Percentiles rank a stretch among this genome's conserved stretches.
These are phyloP conservation scores for Phyllosticta citribraziliensis DNA, from an alignment of 2,329 filamentous ascomycete genomes.

Conservation along the genomic window DNA sequence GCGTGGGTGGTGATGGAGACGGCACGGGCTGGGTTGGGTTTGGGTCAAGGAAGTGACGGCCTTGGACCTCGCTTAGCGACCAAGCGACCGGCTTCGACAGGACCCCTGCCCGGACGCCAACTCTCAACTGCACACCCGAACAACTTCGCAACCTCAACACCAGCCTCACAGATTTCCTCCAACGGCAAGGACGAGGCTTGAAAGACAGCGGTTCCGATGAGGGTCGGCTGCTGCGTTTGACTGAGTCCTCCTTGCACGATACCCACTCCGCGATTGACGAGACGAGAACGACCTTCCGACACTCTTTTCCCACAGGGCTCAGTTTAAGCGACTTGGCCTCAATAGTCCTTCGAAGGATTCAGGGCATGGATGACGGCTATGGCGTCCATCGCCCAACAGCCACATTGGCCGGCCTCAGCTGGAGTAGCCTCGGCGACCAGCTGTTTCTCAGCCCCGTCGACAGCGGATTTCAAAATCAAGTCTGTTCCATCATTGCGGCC, in stretches of 20 bases:
- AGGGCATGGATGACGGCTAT: neutral
- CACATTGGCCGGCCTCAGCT: neutral
- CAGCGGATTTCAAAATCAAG: neutral
- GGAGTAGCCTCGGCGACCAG: neutral
- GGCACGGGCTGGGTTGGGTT: too few relatives aligned
- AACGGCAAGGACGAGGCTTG: neutral
- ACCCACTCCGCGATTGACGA: neutral
- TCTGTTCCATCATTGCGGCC: neutral
- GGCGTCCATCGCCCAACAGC: neutral
- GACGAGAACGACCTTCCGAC: neutral
- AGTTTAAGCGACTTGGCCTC: neutral
- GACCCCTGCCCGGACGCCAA: neutral
- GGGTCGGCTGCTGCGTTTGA: neutral
- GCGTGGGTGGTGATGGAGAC: too few relatives aligned
- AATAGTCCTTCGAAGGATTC: neutral
- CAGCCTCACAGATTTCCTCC: too few relatives aligned
- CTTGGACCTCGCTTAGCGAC: neutral
- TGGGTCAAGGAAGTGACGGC: neutral
- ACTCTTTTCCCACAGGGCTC: neutral
- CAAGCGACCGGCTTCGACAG: neutral
- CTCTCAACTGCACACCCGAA: neutral
- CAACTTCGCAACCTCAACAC: neutral
- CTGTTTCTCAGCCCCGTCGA: neutral
- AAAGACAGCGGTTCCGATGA: neutral
- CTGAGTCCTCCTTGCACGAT: neutral